Conservation (phyloP, 2,329 filamentous ascomycete genomes). For the Blumeria hordei region DNA sequence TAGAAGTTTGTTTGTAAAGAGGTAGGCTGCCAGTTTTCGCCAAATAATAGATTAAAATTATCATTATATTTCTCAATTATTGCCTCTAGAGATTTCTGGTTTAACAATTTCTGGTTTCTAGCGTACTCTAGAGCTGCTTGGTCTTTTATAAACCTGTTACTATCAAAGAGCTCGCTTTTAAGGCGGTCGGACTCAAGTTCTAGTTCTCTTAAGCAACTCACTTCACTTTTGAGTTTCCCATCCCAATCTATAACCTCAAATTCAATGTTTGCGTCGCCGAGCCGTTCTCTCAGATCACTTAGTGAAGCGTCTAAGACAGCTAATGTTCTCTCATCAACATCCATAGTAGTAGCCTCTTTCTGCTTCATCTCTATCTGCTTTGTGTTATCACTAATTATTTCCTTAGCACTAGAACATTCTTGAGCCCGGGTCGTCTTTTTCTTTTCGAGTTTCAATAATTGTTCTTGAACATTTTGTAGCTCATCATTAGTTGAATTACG, state of each 20-base stretch:
- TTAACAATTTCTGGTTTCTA: conserved; percentile 54
- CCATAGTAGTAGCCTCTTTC: conserved; percentile 42
- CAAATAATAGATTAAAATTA: conserved; percentile 41
- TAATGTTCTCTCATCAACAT: conserved; percentile 66
- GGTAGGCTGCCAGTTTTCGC: conserved; percentile 39
- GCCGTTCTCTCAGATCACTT: conserved; percentile 38
- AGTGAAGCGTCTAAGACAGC: conserved; percentile 52
- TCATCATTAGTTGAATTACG: conserved; percentile 53
- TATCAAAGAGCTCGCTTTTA: conserved; percentile 59
- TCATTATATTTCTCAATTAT: conserved; percentile 51
- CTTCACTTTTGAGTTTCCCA: conserved; percentile 38
- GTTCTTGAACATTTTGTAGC: conserved; percentile 43
- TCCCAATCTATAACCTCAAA: conserved; percentile 45
- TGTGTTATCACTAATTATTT: conserved; percentile 51
- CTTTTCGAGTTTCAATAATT: conserved; percentile 50
- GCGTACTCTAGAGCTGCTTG: conserved; percentile 64
- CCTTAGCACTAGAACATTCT: conserved; percentile 47
- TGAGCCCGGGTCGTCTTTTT: conserved; percentile 48
- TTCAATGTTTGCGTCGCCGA: conserved; percentile 37
- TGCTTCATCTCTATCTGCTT: conserved; percentile 43
- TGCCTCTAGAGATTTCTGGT: conserved; percentile 51
- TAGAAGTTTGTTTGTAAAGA: conserved; percentile 52
- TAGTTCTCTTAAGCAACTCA: conserved; percentile 38
- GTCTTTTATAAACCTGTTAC: conserved; percentile 57
- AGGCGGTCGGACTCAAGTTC: conserved; percentile 51